Evolutionary conservation across 768 basidiomycete species (phyloP).

Genomic region (Tephrocybe rancida): DNA sequence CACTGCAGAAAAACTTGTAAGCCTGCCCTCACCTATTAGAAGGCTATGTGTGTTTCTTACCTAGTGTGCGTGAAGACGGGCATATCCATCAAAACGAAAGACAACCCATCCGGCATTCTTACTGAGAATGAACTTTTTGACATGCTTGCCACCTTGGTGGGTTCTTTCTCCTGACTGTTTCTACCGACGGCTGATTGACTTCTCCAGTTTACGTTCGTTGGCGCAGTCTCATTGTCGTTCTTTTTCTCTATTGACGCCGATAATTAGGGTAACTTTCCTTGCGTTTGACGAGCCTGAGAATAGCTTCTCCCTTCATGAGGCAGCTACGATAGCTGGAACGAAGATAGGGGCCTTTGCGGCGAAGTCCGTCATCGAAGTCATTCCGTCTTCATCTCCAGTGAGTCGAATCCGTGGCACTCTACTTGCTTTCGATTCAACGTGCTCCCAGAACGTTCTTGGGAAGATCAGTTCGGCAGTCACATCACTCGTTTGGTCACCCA

Average conservation of each 20-base stretch:
- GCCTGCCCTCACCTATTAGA: conserved; percentile 5
- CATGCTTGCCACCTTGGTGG: conserved; percentile 37
- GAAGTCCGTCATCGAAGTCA: conserved; percentile 25
- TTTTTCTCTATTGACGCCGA: background rate
- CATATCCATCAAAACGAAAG: conserved; percentile 45
- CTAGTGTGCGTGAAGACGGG: conserved; percentile 31
- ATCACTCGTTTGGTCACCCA: conserved; percentile 6
- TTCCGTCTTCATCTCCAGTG: conserved; percentile 28
- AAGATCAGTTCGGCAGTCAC: background rate
- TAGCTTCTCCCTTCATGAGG: conserved; percentile 29
- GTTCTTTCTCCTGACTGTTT: conserved; percentile 5
- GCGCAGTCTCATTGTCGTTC: background rate
- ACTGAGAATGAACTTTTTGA: conserved; percentile 49
- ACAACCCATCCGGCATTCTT: conserved; percentile 41
- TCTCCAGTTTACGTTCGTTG: conserved; percentile 16
- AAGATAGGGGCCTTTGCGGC: conserved; percentile 31
- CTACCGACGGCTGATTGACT: background rate
- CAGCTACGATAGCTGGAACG: conserved; percentile 27
- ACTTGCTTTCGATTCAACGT: background rate
- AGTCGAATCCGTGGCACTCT: background rate
- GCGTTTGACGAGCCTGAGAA: conserved; percentile 31
- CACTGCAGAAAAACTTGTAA: conserved; percentile 38
- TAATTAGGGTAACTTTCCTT: conserved; percentile 24
- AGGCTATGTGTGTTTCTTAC: background rate
- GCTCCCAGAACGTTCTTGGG: conserved; percentile 4